Conservation (phyloP, 257 asterid genomes). For the Solanum appendiculatum region DNA sequence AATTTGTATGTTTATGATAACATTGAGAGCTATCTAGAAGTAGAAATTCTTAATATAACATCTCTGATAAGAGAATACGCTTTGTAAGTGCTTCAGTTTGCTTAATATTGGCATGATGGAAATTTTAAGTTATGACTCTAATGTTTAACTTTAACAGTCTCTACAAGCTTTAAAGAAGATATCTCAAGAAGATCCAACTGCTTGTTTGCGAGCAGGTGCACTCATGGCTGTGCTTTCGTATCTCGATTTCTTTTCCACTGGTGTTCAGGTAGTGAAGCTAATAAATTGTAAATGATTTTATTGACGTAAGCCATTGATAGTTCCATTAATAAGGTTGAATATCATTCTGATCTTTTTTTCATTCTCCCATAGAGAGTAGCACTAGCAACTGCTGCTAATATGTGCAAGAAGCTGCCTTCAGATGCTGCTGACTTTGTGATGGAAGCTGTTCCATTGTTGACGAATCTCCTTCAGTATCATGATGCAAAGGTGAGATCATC, state of each 20-base stretch:
- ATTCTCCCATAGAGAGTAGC: slow-evolving; percentile 69
- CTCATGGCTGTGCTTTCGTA: slow-evolving; percentile 97
- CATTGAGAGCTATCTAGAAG: background rate
- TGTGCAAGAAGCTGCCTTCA: slow-evolving; percentile 95
- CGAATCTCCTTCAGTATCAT: slow-evolving; percentile 93
- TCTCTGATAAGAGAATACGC: background rate
- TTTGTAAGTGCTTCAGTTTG: background rate
- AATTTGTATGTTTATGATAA: background rate
- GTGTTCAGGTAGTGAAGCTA: slow-evolving; percentile 68
- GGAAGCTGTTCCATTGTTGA: slow-evolving; percentile 98
- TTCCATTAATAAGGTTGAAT: background rate
- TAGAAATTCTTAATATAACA: background rate
- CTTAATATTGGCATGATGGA: background rate
- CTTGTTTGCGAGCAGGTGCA: slow-evolving; percentile 97
- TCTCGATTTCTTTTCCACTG: slow-evolving; percentile 97
- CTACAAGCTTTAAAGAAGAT: slow-evolving; percentile 96
- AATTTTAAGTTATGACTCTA: background rate
- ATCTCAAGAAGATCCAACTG: slow-evolving; percentile 95
- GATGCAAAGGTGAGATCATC: slow-evolving; percentile 71
- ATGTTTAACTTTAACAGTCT: slow-evolving; percentile 44
- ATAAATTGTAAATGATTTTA: background rate
- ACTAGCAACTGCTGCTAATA: slow-evolving; percentile 89
- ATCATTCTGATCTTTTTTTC: background rate
- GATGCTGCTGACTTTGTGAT: slow-evolving; percentile 97
- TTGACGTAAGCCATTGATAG: background rate